Base-by-base conservation (phyloP, 345 rosid genomes). In the Raphanus raphanistrum region DNA sequence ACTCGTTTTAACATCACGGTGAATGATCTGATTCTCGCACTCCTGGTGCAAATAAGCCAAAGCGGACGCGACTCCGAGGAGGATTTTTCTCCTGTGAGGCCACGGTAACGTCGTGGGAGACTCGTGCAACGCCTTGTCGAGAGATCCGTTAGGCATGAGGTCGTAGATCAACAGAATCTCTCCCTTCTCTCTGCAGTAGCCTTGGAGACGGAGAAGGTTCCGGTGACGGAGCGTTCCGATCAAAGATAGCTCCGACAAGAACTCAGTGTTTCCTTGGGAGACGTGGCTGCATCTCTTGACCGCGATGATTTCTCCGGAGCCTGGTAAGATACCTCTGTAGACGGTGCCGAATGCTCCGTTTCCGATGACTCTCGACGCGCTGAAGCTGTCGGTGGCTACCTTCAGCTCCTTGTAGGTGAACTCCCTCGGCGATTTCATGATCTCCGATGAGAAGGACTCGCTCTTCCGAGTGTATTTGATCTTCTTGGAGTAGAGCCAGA, bases 11-110 rank as follows among this genome's bases (percentile, higher is more conserved):
- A 96, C 74, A 66, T 96, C 99, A 70, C 99, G 84, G 36, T 96
- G 99, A 73, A 96, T 93, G 54, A 96, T 96, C 75, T 91, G 99
- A 70, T 89, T 90, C 80, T 96, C 99, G 54, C 99, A 96, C 73
- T 96, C 99, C 72, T 93, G 98, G 84, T 96, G 99, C 70, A 96
- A 77, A 75, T 96, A 96, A 55, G 98, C 95, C 50, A 96, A 71
- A 58, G 99, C 98, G 1, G 98, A 91, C 31, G 99, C 98, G 2
- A 93, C 98, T 0, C 98, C 98, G 0, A 87, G 87, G 10, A 96
- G 74, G 17, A 96, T 85, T 27, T 96, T 93, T 41, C 83, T 80
- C 79, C 99, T 79, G 38, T 87, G 86, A 3, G 83, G 76, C 99
- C 99, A 93, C 6, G 97, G 92, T 68, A 96, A 78, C 0, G 84